Conservation (phyloP, 208 protist species). For the Leishmania major region DNA sequence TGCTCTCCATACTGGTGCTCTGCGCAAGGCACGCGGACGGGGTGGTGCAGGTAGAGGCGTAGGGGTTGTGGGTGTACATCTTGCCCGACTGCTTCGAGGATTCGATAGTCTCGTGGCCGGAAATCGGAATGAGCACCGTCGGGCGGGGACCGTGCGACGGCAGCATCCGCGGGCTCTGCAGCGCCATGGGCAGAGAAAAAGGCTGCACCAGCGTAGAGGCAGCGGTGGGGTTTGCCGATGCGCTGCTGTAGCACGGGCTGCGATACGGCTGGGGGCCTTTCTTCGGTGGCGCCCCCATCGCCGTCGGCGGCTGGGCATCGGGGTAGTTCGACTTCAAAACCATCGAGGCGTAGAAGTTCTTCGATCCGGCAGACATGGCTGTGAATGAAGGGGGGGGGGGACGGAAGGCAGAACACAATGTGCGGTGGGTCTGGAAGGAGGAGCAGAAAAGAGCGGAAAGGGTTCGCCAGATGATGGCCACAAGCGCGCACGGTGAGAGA, state of each 20-base stretch:
- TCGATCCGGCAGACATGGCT: constrained; percentile 28
- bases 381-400: neutral
- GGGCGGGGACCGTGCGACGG: constrained; percentile 1
- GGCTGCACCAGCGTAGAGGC: neutral
- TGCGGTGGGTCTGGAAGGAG: neutral
- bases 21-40: constrained; percentile 9
- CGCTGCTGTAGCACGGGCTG: constrained; percentile 25
- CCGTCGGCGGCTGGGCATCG: constrained; percentile 15
- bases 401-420: neutral
- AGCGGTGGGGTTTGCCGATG: neutral
- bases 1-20: constrained; percentile 33
- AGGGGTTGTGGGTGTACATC: constrained; percentile 78
- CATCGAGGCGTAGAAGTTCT: constrained; percentile 62
- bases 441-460: neutral
- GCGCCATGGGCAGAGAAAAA: constrained; percentile 1
- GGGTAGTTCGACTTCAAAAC: constrained; percentile 53
- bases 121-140: constrained; percentile 6
- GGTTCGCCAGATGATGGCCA: neutral
- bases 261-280: constrained; percentile 26
- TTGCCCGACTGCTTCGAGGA: constrained; percentile 5
- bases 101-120: constrained; percentile 21
- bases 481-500: neutral
- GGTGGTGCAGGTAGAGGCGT: constrained; percentile 47
- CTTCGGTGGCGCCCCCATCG: constrained; percentile 4
- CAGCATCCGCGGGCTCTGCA: constrained; percentile 5